These are phyloP conservation scores for Phytopythium mirpurense DNA, from an alignment of 352 stramenopile genomes.

Conservation along the genomic window DNA sequence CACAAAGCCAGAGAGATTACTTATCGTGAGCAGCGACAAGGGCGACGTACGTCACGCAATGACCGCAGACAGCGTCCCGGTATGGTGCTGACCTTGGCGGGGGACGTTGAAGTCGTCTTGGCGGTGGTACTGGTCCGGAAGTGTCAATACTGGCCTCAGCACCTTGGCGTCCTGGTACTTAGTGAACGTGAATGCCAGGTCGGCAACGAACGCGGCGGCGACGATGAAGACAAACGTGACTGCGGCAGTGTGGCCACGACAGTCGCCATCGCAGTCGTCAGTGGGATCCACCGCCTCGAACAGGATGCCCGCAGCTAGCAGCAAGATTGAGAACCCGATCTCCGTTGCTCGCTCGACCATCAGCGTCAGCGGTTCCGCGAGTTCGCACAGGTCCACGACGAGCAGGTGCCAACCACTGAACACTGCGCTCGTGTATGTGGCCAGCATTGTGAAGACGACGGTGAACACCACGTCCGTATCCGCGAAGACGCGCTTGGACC, in stretches of 20 bases:
- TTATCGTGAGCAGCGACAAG: neutral
- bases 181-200: slow-evolving; percentile 5
- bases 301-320: neutral
- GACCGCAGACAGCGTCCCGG: neutral
- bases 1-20: neutral
- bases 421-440: slow-evolving; percentile 1
- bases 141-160: neutral
- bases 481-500: slow-evolving; percentile 25
- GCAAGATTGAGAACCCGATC: neutral
- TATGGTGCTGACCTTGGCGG: neutral
- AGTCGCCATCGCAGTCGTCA: neutral
- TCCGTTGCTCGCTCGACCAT: neutral
- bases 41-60: neutral
- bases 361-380: neutral
- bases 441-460: neutral
- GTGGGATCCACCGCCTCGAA: neutral
- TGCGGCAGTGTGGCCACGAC: neutral
- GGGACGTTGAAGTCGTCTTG: neutral
- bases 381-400: neutral
- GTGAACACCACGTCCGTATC: neutral
- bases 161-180: slow-evolving; percentile 4
- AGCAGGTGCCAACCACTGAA: slow-evolving; percentile 8
- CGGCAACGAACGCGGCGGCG: neutral
- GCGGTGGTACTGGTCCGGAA: neutral
- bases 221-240: slow-evolving; percentile 4